A percentile compares a stretch with the other conserved stretches of the same genome.
Conservation (phyloP, 108 stramenopile species). For the Fistulifera solaris region DNA sequence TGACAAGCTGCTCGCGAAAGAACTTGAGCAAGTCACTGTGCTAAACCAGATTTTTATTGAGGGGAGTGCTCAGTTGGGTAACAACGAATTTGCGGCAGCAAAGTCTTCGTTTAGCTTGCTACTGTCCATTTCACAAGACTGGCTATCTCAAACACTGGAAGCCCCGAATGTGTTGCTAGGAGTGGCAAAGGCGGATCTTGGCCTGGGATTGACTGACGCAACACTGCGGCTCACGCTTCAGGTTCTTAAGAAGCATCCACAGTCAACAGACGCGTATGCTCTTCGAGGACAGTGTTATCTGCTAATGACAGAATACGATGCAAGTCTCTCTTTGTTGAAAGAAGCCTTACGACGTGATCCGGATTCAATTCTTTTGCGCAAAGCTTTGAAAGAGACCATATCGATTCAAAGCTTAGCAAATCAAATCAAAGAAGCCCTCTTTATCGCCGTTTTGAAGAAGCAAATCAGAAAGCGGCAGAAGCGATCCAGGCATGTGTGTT, state of each 20-base stretch:
- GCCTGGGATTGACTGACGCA: conserved; percentile 27
- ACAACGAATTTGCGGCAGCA: conserved; percentile 22
- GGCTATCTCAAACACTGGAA: conserved; percentile 1
- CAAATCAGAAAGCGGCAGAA: conserved; percentile 9
- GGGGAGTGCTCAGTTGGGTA: conserved; percentile 6
- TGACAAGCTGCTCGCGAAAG: conserved; percentile 2
- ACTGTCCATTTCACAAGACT: background rate
- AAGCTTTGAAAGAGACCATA: conserved; percentile 9
- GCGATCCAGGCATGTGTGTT: conserved; percentile 6
- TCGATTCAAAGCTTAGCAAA: conserved; percentile 6
- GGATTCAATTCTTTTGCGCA: conserved; percentile 12
- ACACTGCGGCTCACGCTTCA: conserved; percentile 16
- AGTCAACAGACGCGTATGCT: conserved; percentile 16
- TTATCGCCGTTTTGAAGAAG: conserved; percentile 21
- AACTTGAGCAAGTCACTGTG: background rate
- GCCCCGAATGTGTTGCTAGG: conserved; percentile 19
- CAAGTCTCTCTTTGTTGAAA: conserved; percentile 13
- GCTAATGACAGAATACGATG: conserved; percentile 18
- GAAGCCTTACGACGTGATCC: conserved; percentile 39
- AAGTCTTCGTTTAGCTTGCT: conserved; percentile 18
- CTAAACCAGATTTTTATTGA: background rate
- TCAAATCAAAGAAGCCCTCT: conserved; percentile 9
- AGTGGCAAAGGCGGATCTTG: conserved; percentile 28
- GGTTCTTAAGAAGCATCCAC: conserved; percentile 6
- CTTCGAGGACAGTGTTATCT: conserved; percentile 25